Percentiles rank a stretch among this genome's conserved stretches.
Evolutionary conservation across 2,329 filamentous ascomycete species (phyloP).

Genomic region (Parastagonospora nodorum): DNA sequence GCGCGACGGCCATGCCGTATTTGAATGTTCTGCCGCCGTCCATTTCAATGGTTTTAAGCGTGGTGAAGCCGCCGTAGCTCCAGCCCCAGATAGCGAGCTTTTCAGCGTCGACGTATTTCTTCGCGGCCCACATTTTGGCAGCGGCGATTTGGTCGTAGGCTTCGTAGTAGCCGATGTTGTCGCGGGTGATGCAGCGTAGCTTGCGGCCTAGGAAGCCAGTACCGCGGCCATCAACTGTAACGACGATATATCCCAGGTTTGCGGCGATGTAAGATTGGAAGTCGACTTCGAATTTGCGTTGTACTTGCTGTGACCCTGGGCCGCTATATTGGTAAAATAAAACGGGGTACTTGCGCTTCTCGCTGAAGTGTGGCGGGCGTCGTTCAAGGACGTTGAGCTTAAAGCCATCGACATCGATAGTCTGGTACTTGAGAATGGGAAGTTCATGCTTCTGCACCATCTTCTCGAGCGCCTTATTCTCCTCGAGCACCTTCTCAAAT

Average conservation of each 20-base stretch:
- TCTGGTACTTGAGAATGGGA: constrained; percentile 81
- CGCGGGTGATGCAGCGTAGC: constrained; percentile 79
- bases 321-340: constrained; percentile 95
- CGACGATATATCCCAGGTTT: constrained; percentile 85
- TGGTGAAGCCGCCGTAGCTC: constrained; percentile 96
- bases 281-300: constrained; percentile 79
- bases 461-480: constrained; percentile 72
- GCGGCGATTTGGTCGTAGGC: constrained; percentile 89
- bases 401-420: constrained; percentile 80
- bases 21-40: constrained; percentile 89
- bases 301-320: constrained; percentile 87
- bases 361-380: constrained; percentile 85
- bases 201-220: constrained; percentile 89
- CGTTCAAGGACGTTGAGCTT: constrained; percentile 78
- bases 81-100: constrained; percentile 97
- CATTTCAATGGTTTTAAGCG: constrained; percentile 89
- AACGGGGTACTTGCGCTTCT: constrained; percentile 85
- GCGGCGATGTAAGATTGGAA: constrained; percentile 91
- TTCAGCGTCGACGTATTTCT: constrained; percentile 79
- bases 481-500: constrained; percentile 75
- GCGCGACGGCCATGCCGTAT: constrained; percentile 97
- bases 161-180: constrained; percentile 83
- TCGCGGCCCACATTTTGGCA: constrained; percentile 80
- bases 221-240: constrained; percentile 91
- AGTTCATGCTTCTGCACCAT: constrained; percentile 78